Conservation (phyloP, 257 asterid genomes). For the Ligustrum vulgare region DNA sequence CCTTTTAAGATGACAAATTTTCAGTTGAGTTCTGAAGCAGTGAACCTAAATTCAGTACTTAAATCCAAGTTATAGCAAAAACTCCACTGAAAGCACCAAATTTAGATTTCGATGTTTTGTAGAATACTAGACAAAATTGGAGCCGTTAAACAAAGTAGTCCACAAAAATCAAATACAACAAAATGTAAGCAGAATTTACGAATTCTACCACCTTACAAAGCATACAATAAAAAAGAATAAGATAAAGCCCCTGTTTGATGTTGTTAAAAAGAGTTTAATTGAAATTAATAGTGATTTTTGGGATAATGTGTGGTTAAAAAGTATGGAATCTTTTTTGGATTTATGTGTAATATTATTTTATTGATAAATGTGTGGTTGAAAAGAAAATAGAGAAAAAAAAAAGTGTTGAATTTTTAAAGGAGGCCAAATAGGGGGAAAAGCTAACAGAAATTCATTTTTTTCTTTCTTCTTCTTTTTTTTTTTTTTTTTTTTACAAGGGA, state of each 20-base stretch:
- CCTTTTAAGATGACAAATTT: background rate
- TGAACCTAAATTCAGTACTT: background rate
- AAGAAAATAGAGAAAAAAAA: no score
- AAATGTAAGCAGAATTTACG: background rate
- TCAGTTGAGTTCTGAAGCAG: background rate
- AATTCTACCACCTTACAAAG: background rate
- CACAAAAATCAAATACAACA: background rate
- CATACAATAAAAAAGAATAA: background rate
- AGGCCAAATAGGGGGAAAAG: no score
- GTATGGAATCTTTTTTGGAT: no score
- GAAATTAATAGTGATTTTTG: no score
- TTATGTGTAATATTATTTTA: no score
- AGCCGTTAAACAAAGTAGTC: background rate
- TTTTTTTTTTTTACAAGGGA: no score
- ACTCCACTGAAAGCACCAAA: slow-evolving; percentile 9
- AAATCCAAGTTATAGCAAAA: background rate
- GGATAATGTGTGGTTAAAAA: no score
- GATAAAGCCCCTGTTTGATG: no score
- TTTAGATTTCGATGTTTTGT: background rate
- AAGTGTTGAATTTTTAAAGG: no score
- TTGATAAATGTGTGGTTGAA: no score
- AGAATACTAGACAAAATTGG: background rate
- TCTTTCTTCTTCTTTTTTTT: no score
- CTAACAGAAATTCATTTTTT: background rate
- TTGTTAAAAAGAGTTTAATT: no score